Evolutionary conservation across 768 basidiomycete species (phyloP).

Genomic region (Russula virescens): DNA sequence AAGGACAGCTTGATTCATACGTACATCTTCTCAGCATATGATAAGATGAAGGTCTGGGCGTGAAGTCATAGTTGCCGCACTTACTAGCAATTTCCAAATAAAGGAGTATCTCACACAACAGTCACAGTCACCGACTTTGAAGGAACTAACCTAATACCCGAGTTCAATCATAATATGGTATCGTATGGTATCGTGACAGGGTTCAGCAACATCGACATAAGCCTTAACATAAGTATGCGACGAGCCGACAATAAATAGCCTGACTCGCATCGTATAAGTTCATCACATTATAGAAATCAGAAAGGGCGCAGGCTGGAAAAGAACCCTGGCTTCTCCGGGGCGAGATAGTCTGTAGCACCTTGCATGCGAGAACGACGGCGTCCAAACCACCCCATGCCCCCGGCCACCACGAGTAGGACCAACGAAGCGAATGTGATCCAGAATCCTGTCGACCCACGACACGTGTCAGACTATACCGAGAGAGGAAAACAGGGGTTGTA

Average conservation of each 20-base stretch:
- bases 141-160: not conserved
- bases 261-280: not conserved
- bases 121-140: no score
- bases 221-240: not conserved
- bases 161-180: not conserved
- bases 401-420: constrained; percentile 18
- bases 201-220: not conserved
- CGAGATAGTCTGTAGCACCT: constrained; percentile 2
- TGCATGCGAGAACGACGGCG: constrained; percentile 23
- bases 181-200: not conserved
- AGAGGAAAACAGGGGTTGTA: not conserved
- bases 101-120: no score
- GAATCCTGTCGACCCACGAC: constrained; percentile 3
- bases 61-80: no score
- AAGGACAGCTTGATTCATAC: no score
- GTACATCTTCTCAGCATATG: no score
- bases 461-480: not conserved
- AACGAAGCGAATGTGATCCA: constrained; percentile 22
- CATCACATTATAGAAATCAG: not conserved
- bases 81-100: no score
- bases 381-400: constrained; percentile 11
- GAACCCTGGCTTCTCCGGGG: constrained; percentile 11
- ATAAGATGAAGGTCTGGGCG: no score
- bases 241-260: not conserved
- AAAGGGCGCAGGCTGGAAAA: constrained; percentile 1